Evolutionary conservation across 2,329 filamentous ascomycete species (phyloP), one percentile per base, ranked within the genome.

Genomic region (Huntiella moniliformis): DNA sequence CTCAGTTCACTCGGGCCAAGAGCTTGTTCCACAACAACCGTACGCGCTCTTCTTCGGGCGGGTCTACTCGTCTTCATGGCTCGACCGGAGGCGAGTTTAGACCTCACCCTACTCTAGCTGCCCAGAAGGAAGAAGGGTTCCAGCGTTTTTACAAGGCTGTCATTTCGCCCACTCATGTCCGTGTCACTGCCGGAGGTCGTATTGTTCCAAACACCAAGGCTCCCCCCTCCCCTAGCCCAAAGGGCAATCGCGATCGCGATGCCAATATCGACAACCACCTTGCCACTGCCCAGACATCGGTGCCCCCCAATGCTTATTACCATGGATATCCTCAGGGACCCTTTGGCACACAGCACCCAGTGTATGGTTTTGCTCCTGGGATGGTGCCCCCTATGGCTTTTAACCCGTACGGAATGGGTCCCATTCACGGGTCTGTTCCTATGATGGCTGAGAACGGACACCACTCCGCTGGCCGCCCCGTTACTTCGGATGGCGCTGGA

Each of bases 61-160:
- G 46, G 16, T 46, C 40, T 3, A 33, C 41, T 5, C 40, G 31
- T 42, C n/a, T 13, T 28, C 13, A 2, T 18, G 22, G 42, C 12
- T 40, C 47, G 15, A 49, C 38, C 13, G 59, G 40, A 5, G 38
- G 68, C 40, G 71, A 72, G 5, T 60, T 74, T 33, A 60, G 68
- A 43, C 73, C 73, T 16, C 74, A 74, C 8, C 57, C 65, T 15
- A 70, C 66, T 6, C 57, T 70, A 32, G 59, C 57, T 34, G 68
- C 71, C 18, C 74, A 79, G 56, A 68, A 71, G 52, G 68, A 67
- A 32, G 73, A 79, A 56, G 76, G 76, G n/a, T 80, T 80, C 53
- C 70, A 77, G 56, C 66, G 70, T 44, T 80, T 80, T 55, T 79
- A 75, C 60, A 74, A 76, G 55, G 74, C 75, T 8, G 76, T 79